phyloP scores from a whole-genome alignment of 805 yeast species.

The Saccharomyces paradoxus region DNA sequence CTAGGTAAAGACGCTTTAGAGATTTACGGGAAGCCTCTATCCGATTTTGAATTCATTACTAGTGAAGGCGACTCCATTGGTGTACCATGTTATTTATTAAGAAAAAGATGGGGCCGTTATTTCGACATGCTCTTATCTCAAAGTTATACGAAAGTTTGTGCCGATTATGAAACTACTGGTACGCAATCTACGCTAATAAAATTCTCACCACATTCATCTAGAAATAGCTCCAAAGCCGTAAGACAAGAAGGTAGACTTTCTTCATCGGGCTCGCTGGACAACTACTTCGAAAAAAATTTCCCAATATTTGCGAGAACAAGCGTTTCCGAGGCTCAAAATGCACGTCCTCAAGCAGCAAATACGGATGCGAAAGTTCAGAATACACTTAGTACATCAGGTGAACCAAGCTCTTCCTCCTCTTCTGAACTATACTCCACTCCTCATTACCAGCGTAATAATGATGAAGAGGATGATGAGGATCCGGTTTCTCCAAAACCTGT shows the following conservation, averaged over 20 bases:
- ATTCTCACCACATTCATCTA: slow-evolving; percentile 10
- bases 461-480: slow-evolving; percentile 8
- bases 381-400: not conserved
- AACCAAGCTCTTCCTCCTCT: not conserved
- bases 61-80: slow-evolving; percentile 64
- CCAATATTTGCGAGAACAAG: slow-evolving; percentile 2
- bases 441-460: not conserved
- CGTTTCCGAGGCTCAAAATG: not conserved
- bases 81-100: slow-evolving; percentile 49
- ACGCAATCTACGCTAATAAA: slow-evolving; percentile 10
- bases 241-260: slow-evolving; percentile 2
- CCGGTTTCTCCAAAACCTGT: slow-evolving; percentile 11
- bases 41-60: slow-evolving; percentile 66
- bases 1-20: slow-evolving; percentile 69
- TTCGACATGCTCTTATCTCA: slow-evolving; percentile 55
- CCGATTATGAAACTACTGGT: slow-evolving; percentile 23
- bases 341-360: not conserved
- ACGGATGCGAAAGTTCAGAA: not conserved
- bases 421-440: not conserved
- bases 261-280: slow-evolving; percentile 11
- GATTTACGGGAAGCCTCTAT: slow-evolving; percentile 50
- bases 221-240: slow-evolving; percentile 2
- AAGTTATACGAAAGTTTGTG: slow-evolving; percentile 52
- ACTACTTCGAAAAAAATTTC: slow-evolving; percentile 1
- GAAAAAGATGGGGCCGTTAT: slow-evolving; percentile 71